These are phyloP conservation scores for Pestalotiopsis sp. DNA, from an alignment of 2,329 filamentous ascomycete species.

Conservation along the genomic window DNA sequence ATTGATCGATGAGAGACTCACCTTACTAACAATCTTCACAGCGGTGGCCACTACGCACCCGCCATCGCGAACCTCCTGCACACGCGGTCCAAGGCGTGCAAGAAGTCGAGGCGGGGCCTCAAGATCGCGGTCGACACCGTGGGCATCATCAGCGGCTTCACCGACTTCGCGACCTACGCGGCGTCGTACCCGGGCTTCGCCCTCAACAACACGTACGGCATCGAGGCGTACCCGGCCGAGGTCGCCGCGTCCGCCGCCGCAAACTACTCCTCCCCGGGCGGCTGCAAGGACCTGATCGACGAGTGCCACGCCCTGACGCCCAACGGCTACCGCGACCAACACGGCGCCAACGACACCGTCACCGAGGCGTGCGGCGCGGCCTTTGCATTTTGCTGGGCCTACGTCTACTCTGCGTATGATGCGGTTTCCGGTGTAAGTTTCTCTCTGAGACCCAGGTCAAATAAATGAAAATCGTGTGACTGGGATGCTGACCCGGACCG, in stretches of 20 bases:
- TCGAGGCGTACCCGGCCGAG: conserved; percentile 54
- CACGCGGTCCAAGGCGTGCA: conserved; percentile 8
- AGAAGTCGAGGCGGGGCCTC: background rate
- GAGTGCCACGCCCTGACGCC: conserved; percentile 1
- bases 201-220: conserved; percentile 67
- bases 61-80: conserved; percentile 19
- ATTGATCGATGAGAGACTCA: background rate
- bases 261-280: conserved; percentile 16
- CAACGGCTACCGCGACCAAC: conserved; percentile 4
- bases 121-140: conserved; percentile 51
- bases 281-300: conserved; percentile 6
- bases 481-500: background rate
- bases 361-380: conserved; percentile 1
- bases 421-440: conserved; percentile 17
- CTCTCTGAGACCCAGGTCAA: background rate
- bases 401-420: conserved; percentile 16
- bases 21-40: background rate
- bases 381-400: conserved; percentile 10
- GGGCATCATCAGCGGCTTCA: conserved; percentile 72
- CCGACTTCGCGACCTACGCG: conserved; percentile 66
- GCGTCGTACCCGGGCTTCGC: conserved; percentile 60
- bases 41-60: conserved; percentile 21
- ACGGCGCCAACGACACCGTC: conserved; percentile 5
- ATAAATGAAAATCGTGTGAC: background rate
- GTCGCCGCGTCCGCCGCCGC: conserved; percentile 47